Conservation (phyloP, 495 filamentous ascomycete genomes). For the Cladorrhinum samala region DNA sequence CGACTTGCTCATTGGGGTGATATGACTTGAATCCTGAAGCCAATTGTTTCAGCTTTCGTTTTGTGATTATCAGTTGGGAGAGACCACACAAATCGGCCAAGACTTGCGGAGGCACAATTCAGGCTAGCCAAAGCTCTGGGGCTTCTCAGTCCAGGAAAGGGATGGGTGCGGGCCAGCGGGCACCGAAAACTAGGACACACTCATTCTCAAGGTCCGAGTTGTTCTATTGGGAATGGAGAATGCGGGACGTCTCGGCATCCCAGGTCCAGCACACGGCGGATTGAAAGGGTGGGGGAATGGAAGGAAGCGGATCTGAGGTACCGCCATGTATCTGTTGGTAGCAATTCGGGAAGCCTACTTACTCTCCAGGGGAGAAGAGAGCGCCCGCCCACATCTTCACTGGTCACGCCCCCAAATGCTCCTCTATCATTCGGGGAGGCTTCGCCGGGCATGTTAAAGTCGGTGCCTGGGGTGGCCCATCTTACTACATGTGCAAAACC, state of each 20-base stretch:
- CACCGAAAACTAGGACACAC: too few species aligned
- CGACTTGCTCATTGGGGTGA: neutral
- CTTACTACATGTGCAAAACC: neutral
- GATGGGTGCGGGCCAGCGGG: neutral
- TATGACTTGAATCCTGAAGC: too few species aligned
- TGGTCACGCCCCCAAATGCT: neutral
- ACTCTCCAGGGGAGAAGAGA: too few species aligned
- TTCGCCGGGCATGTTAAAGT: neutral
- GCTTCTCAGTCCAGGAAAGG: neutral
- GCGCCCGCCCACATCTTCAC: too few species aligned
- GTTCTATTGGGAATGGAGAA: neutral
- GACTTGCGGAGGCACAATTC: neutral
- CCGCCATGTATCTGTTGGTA: neutral
- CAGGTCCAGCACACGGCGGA: neutral
- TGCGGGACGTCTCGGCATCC: too few species aligned
- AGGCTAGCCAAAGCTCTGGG: neutral
- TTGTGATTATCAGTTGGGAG: too few species aligned
- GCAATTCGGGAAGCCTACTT: too few species aligned
- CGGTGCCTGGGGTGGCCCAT: neutral
- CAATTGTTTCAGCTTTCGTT: too few species aligned
- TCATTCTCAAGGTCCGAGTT: neutral
- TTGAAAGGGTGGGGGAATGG: too few species aligned
- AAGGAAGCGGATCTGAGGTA: neutral
- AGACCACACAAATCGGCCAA: neutral
- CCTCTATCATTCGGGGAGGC: neutral